phyloP scores from a whole-genome alignment of 495 filamentous ascomycete species.

The Bombardia bombarda region DNA sequence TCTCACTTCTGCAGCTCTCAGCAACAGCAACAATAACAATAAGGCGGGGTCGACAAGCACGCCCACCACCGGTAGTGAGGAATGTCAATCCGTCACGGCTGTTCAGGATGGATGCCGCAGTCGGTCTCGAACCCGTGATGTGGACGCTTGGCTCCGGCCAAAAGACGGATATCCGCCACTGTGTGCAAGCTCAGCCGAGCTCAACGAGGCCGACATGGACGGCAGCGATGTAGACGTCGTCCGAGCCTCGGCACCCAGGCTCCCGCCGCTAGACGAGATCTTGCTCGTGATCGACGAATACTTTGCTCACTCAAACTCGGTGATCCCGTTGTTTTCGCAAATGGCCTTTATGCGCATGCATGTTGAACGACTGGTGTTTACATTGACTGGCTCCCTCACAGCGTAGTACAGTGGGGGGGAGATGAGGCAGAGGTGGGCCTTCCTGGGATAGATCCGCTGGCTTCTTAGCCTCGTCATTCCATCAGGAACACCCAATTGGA shows the following conservation, averaged over 20 bases:
- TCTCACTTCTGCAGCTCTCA: not conserved
- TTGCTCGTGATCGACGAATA: slow-evolving; percentile 19
- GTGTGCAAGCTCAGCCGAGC: not conserved
- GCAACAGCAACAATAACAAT: not conserved
- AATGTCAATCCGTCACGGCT: not conserved
- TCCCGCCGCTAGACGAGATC: slow-evolving; percentile 20
- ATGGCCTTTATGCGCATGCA: slow-evolving; percentile 15
- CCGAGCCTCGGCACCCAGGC: not conserved
- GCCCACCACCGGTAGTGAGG: not conserved
- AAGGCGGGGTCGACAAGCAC: not conserved
- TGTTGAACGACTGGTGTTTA: not conserved
- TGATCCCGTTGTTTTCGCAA: slow-evolving; percentile 24
- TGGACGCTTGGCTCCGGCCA: not conserved
- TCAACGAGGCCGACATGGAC: too few relatives aligned
- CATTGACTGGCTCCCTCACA: not conserved
- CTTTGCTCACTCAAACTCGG: slow-evolving; percentile 23
- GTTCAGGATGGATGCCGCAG: too few relatives aligned
- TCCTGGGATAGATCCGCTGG: too few relatives aligned
- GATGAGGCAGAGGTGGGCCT: too few relatives aligned
- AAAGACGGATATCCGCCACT: not conserved
- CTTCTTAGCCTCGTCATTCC: not conserved
- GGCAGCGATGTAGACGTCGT: too few relatives aligned
- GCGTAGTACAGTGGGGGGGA: not conserved
- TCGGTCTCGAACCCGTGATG: not conserved
- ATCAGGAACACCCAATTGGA: not conserved